These are phyloP conservation scores for Wickerhamomyces silvicola DNA, from an alignment of 805 yeast species.

Conservation along the genomic window DNA sequence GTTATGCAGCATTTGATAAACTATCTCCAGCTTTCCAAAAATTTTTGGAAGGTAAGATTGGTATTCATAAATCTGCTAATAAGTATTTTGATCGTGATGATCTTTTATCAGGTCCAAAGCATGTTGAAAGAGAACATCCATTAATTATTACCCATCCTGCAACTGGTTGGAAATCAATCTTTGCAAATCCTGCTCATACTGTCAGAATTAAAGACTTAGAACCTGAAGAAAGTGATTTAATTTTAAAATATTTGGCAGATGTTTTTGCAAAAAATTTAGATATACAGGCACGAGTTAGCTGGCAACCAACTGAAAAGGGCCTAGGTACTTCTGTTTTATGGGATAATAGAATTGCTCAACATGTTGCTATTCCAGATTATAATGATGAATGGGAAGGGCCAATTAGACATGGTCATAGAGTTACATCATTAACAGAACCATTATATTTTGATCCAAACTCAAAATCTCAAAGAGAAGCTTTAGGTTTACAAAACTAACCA, in stretches of 20 bases:
- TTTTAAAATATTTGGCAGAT: conserved; percentile 37
- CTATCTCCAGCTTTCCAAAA: conserved; percentile 43
- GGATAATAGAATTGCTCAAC: conserved; percentile 52
- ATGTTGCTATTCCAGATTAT: conserved; percentile 42
- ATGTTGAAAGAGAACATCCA: conserved; percentile 49
- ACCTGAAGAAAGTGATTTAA: conserved; percentile 39
- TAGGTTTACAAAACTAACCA: too few species aligned
- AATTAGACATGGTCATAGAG: conserved; percentile 47
- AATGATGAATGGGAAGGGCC: conserved; percentile 43
- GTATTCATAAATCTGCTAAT: conserved; percentile 37
- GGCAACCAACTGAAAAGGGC: conserved; percentile 37
- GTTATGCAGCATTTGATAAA: conserved; percentile 51
- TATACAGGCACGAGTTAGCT: conserved; percentile 47
- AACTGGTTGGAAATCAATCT: conserved; percentile 55
- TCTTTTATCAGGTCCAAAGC: conserved; percentile 40
- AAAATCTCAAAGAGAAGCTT: conserved; percentile 46
- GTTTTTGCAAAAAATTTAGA: conserved; percentile 45
- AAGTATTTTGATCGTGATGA: conserved; percentile 32
- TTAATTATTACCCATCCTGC: conserved; percentile 55
- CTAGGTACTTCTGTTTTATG: conserved; percentile 48
- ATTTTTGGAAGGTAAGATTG: conserved; percentile 49
- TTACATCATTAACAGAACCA: conserved; percentile 44
- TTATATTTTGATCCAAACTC: conserved; percentile 45
- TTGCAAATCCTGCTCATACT: conserved; percentile 43
- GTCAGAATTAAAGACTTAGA: conserved; percentile 43